phyloP scores from a whole-genome alignment of 768 basidiomycete species.

The Gymnopilus dilepis region DNA sequence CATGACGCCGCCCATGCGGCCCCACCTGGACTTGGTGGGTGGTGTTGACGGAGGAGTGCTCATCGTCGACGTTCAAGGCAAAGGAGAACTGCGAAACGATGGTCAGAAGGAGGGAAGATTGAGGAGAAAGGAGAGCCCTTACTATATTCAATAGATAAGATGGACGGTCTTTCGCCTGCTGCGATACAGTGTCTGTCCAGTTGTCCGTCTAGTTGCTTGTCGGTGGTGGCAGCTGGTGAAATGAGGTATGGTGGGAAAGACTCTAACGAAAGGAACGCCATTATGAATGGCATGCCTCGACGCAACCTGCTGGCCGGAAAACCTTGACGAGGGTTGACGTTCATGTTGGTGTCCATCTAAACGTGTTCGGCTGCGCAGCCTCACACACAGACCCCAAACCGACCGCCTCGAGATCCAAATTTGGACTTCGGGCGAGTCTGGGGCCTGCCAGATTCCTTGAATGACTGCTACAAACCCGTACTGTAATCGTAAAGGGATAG shows the following conservation, averaged over 20 bases:
- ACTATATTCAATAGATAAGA: slow-evolving; percentile 20
- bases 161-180: background rate
- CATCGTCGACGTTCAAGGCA: slow-evolving; percentile 22
- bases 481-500: background rate
- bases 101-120: no score
- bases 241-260: slow-evolving; percentile 24
- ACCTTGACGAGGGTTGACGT: slow-evolving; percentile 4
- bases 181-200: slow-evolving; percentile 6
- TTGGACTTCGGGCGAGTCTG: background rate
- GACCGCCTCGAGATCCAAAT: background rate
- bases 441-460: background rate
- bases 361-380: slow-evolving; percentile 5
- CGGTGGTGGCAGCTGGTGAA: slow-evolving; percentile 21
- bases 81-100: no score
- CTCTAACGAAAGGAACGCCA: slow-evolving; percentile 15
- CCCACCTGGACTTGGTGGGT: slow-evolving; percentile 50
- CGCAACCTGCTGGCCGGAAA: slow-evolving; percentile 47
- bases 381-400: background rate
- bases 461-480: background rate
- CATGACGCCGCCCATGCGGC: slow-evolving; percentile 63
- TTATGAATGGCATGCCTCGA: slow-evolving; percentile 49
- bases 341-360: slow-evolving; percentile 23
- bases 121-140: background rate
- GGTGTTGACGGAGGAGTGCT: slow-evolving; percentile 30
- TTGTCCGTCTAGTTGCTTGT: slow-evolving; percentile 11